Conservation (phyloP, 1,284 basidiomycete genomes). For the Wolfiporia cocos region DNA sequence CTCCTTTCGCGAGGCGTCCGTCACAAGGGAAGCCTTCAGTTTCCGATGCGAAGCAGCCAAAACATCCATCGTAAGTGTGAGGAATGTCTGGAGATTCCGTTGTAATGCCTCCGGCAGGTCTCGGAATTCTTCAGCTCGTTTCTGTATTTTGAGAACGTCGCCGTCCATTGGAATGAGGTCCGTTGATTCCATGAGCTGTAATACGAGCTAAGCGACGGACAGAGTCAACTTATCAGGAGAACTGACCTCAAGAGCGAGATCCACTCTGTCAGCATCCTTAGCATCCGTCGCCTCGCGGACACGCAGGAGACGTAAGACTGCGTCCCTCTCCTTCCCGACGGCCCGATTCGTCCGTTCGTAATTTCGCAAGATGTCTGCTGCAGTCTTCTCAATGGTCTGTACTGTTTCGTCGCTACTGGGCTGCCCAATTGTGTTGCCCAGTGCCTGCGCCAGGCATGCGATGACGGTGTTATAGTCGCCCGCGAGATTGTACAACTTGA, state of each 20-base stretch:
- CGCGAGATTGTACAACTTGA: constrained; percentile 94
- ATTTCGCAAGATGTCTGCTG: constrained; percentile 78
- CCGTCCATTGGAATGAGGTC: constrained; percentile 85
- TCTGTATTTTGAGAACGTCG: constrained; percentile 83
- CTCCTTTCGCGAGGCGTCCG: constrained; percentile 70
- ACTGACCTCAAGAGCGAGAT: constrained; percentile 77
- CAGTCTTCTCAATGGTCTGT: constrained; percentile 70
- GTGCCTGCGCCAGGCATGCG: constrained; percentile 80
- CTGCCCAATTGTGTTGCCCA: constrained; percentile 80
- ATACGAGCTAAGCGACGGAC: background rate
- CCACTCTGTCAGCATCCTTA: constrained; percentile 68
- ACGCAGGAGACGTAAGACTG: constrained; percentile 72
- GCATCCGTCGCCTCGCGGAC: constrained; percentile 81
- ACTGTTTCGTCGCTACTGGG: constrained; percentile 63
- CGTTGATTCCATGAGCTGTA: constrained; percentile 82
- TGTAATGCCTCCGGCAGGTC: constrained; percentile 84
- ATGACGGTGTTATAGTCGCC: constrained; percentile 90
- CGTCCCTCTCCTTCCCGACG: constrained; percentile 72
- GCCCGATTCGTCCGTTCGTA: constrained; percentile 81
- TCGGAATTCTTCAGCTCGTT: constrained; percentile 88
- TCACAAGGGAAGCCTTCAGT: constrained; percentile 67
- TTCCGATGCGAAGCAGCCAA: constrained; percentile 77
- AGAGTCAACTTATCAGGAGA: constrained; percentile 1
- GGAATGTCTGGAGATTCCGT: constrained; percentile 84
- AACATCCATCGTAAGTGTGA: constrained; percentile 93